phyloP scores from a whole-genome alignment of 345 rosid genomes.

The Hevea brasiliensis region DNA sequence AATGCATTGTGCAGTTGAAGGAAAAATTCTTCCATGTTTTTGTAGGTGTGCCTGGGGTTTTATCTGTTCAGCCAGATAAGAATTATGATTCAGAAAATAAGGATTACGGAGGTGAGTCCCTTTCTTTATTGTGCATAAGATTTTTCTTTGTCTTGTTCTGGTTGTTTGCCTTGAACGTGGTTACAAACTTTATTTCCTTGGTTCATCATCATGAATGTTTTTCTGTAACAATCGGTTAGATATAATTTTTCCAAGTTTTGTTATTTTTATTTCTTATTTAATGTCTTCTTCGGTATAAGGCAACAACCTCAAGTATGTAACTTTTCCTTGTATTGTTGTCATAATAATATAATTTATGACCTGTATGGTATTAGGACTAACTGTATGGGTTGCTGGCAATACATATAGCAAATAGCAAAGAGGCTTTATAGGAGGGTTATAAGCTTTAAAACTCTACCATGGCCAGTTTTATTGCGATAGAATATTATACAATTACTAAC shows the following conservation, averaged over 20 bases:
- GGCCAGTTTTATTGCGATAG: not conserved
- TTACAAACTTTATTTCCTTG: not conserved
- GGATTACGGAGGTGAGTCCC: conserved; percentile 59
- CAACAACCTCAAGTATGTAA: not conserved
- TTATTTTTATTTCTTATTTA: not conserved
- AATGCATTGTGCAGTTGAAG: conserved; percentile 14
- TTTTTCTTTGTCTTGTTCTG: not conserved
- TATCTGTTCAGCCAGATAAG: conserved; percentile 71
- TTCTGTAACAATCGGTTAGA: not conserved
- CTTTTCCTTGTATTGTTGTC: not conserved
- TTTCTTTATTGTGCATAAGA: not conserved
- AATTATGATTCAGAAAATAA: conserved; percentile 61
- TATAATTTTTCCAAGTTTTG: not conserved
- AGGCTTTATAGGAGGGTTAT: not conserved
- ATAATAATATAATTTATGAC: not conserved
- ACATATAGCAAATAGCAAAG: not conserved
- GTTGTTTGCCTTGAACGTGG: not conserved
- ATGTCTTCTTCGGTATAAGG: not conserved
- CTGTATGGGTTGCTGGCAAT: not conserved
- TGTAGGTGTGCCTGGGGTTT: conserved; percentile 89
- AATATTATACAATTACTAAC: not conserved
- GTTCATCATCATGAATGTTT: not conserved
- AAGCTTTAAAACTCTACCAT: not conserved
- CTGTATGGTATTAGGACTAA: not conserved
- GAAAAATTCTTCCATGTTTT: conserved; percentile 7